Evolutionary conservation across 768 basidiomycete species (phyloP).

Genomic region (Auriscalpium vulgare): DNA sequence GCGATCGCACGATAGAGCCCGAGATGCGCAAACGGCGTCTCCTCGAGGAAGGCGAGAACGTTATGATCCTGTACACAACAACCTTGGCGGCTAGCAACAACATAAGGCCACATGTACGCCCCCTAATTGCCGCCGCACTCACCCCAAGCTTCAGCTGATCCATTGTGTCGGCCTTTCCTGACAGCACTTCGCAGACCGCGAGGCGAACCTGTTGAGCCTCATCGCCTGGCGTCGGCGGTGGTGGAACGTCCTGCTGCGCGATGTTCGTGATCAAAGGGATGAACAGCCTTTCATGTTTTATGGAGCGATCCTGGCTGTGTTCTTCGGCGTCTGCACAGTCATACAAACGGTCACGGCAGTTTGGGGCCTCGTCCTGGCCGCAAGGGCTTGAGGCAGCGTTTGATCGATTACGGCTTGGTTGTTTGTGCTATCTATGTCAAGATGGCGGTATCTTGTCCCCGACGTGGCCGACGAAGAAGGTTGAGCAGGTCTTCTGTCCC

Average conservation of each 20-base stretch:
- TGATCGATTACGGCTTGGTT: too few species aligned
- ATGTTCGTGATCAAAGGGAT: conserved; percentile 10
- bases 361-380: neutral
- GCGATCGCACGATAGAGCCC: neutral
- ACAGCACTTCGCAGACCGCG: conserved; percentile 8
- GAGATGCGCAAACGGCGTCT: neutral
- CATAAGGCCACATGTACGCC: conserved; percentile 5
- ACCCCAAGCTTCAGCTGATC: too few species aligned
- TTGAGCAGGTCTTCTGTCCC: too few species aligned
- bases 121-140: too few species aligned
- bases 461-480: too few species aligned
- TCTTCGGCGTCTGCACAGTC: conserved; percentile 14
- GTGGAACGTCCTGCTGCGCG: conserved; percentile 9
- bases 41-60: neutral
- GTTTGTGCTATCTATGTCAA: too few species aligned
- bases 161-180: neutral
- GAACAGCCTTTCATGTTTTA: conserved; percentile 14
- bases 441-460: too few species aligned
- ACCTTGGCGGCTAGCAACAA: neutral
- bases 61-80: neutral
- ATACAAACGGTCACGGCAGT: conserved; percentile 15
- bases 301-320: conserved; percentile 12
- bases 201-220: neutral
- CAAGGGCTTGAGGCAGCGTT: neutral
- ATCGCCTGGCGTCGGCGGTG: conserved; percentile 5